Conservation (phyloP, 345 rosid genomes). For the Linum lewisii region DNA sequence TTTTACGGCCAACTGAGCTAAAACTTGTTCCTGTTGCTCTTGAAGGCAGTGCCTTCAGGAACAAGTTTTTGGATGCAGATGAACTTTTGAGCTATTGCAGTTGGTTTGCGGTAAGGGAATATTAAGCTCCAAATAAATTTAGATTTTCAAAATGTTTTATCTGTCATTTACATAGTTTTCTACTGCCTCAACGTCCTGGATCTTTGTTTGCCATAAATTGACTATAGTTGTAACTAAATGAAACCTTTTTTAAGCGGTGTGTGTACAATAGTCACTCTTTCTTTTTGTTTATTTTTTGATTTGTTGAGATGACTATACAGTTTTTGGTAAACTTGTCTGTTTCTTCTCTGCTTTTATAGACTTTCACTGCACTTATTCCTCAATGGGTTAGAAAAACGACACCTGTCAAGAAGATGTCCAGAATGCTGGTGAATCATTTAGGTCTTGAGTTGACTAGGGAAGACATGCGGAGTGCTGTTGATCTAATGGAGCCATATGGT, state of each 20-base stretch:
- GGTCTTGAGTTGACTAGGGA: conserved; percentile 68
- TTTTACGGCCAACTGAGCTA: conserved; percentile 75
- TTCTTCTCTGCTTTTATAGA: conserved; percentile 26
- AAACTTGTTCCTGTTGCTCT: conserved; percentile 88
- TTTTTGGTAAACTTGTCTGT: neutral
- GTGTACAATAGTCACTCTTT: conserved; percentile 1
- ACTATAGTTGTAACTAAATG: neutral
- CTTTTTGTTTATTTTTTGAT: conserved; percentile 9
- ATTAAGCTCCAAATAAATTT: conserved; percentile 2
- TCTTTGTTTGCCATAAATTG: neutral
- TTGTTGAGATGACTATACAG: conserved; percentile 8
- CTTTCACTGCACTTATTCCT: conserved; percentile 57
- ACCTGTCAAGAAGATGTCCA: conserved; percentile 42
- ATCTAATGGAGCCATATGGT: conserved; percentile 96
- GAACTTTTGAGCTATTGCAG: conserved; percentile 84
- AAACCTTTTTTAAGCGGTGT: neutral
- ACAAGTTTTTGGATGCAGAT: conserved; percentile 80
- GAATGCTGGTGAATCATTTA: conserved; percentile 86
- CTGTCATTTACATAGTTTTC: neutral
- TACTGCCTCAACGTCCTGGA: neutral
- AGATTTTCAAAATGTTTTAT: neutral
- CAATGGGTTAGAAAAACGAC: conserved; percentile 56
- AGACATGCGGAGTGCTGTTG: conserved; percentile 84
- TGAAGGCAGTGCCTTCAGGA: conserved; percentile 92
- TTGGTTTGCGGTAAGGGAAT: conserved; percentile 77